phyloP scores from a whole-genome alignment of 805 yeast species.

The Huiozyma sinensis region DNA sequence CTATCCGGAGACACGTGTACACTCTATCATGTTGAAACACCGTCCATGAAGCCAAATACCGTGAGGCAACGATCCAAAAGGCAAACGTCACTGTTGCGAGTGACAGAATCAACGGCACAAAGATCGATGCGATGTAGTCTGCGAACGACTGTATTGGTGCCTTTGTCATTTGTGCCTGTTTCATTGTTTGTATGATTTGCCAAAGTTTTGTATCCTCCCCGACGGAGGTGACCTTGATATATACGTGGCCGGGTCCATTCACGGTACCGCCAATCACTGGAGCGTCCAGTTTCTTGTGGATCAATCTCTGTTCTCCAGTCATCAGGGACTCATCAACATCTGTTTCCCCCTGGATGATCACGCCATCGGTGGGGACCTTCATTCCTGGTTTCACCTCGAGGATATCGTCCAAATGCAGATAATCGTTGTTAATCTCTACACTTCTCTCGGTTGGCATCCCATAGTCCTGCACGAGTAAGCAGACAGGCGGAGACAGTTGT shows the following conservation, averaged over 20 bases:
- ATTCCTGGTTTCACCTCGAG: constrained; percentile 77
- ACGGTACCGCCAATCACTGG: constrained; percentile 81
- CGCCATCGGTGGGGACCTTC: constrained; percentile 87
- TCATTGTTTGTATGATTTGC: constrained; percentile 76
- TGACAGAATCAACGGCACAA: constrained; percentile 64
- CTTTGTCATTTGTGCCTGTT: constrained; percentile 75
- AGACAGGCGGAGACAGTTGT: constrained; percentile 68
- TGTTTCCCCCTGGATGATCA: constrained; percentile 62
- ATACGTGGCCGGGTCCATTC: constrained; percentile 66
- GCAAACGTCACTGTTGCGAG: constrained; percentile 59
- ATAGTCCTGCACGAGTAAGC: constrained; percentile 40
- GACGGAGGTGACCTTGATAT: constrained; percentile 54
- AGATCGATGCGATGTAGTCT: constrained; percentile 72
- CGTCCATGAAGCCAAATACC: neutral
- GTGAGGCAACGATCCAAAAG: constrained; percentile 38
- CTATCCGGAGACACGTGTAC: constrained; percentile 49
- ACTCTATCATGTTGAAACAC: constrained; percentile 11
- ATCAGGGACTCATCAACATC: constrained; percentile 82
- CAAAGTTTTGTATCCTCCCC: constrained; percentile 82
- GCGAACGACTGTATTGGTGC: constrained; percentile 90
- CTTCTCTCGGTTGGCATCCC: constrained; percentile 2
- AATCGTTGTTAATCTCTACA: constrained; percentile 53
- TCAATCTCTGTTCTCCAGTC: constrained; percentile 85
- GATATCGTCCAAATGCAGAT: constrained; percentile 67
- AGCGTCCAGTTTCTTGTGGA: constrained; percentile 50